Evolutionary conservation across 75 land plant species (phyloP).

Genomic region (Cunninghamia lanceolata): DNA sequence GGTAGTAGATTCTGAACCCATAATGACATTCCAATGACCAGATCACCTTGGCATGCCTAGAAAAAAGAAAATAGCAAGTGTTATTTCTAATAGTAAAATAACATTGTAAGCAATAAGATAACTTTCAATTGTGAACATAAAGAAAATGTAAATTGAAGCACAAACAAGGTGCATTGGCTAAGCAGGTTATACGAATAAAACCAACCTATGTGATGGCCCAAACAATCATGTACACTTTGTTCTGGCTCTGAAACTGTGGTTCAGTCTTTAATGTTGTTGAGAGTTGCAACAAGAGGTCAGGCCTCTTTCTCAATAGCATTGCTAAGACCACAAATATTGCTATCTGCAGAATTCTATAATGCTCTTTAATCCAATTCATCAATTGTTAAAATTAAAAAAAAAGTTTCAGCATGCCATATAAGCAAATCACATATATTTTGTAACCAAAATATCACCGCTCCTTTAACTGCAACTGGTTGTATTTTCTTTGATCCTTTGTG

Average conservation of each 20-base stretch:
- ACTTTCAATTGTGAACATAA: background rate
- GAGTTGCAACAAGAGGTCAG: no score
- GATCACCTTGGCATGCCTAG: no score
- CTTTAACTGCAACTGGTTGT: background rate
- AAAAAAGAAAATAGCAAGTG: no score
- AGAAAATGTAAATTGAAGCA: background rate
- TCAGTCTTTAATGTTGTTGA: no score
- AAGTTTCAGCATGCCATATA: background rate
- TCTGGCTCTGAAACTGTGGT: no score
- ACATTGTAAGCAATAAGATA: background rate
- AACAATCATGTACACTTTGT: slow-evolving; percentile 52
- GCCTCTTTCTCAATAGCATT: no score
- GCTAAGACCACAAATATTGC: slow-evolving; percentile 76
- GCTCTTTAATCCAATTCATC: background rate
- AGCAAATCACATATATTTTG: background rate
- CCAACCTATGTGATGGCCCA: slow-evolving; percentile 79
- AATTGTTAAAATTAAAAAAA: background rate
- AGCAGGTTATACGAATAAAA: background rate
- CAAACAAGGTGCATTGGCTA: no score
- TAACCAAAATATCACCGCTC: background rate
- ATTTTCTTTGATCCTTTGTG: slow-evolving; percentile 62
- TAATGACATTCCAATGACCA: no score
- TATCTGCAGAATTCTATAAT: slow-evolving; percentile 41
- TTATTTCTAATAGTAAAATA: background rate
- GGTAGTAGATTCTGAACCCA: no score